These are phyloP conservation scores for Punica granatum DNA, from an alignment of 345 rosid species.

Conservation along the genomic window DNA sequence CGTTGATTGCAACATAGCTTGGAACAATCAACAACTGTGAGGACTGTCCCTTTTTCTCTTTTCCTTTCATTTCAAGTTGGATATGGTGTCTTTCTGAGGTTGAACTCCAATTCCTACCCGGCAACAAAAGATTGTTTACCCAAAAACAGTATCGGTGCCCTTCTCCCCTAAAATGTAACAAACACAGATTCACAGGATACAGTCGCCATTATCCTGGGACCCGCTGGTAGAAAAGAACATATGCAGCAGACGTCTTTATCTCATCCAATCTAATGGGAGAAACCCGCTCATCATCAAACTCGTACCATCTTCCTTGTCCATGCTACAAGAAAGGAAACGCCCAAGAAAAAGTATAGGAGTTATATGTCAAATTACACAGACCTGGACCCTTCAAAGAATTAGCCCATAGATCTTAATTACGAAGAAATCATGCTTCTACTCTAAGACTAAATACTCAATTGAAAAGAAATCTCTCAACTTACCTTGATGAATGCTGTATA, in stretches of 20 bases:
- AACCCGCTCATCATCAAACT: slow-evolving; percentile 53
- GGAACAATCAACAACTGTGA: background rate
- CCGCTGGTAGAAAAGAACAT: slow-evolving; percentile 62
- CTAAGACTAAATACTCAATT: background rate
- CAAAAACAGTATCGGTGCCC: background rate
- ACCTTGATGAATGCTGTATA: slow-evolving; percentile 63
- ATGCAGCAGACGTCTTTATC: slow-evolving; percentile 57
- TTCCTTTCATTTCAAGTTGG: no score
- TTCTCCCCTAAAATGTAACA: background rate
- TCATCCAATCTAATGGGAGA: slow-evolving; percentile 29
- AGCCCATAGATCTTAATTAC: background rate
- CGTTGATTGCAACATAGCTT: background rate
- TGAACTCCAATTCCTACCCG: background rate
- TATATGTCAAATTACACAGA: background rate
- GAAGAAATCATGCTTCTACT: background rate
- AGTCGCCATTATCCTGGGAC: slow-evolving; percentile 6
- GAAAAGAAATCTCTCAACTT: slow-evolving; percentile 20
- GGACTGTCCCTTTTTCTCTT: no score
- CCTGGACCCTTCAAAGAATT: background rate
- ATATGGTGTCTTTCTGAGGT: background rate
- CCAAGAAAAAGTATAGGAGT: background rate
- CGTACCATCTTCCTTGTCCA: slow-evolving; percentile 49
- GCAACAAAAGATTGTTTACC: background rate
- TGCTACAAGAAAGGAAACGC: slow-evolving; percentile 27
- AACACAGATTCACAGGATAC: background rate